Conservation (phyloP, 2,329 filamentous ascomycete species). For the Tolypocladium cylindrosporum region DNA sequence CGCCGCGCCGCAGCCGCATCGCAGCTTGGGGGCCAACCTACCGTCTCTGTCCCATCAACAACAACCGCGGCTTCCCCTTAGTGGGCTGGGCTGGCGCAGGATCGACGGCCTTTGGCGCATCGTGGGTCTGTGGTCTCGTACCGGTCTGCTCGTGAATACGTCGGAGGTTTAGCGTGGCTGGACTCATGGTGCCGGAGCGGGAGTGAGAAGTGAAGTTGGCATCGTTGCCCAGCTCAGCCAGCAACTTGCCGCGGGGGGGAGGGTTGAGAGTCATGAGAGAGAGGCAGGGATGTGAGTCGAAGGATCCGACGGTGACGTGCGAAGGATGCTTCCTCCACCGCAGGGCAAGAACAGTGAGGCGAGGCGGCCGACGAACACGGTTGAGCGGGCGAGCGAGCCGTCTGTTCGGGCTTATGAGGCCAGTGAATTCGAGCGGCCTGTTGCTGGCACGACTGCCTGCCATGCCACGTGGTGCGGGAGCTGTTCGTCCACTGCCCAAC, state of each 20-base stretch:
- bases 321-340: background rate
- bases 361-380: background rate
- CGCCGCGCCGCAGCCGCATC: background rate
- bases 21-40: slow-evolving; percentile 27
- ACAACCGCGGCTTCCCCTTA: slow-evolving; percentile 69
- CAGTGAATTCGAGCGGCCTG: background rate
- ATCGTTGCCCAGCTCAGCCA: slow-evolving; percentile 13
- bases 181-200: slow-evolving; percentile 32
- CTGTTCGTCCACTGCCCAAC: background rate
- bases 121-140: slow-evolving; percentile 37
- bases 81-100: slow-evolving; percentile 33
- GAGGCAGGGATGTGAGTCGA: background rate
- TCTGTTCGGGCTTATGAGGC: background rate
- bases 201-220: slow-evolving; percentile 18
- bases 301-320: background rate
- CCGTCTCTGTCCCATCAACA: slow-evolving; percentile 95
- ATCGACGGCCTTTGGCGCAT: slow-evolving; percentile 35
- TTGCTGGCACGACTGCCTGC: background rate
- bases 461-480: background rate
- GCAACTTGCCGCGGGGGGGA: slow-evolving; percentile 14
- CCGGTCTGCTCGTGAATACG: slow-evolving; percentile 53
- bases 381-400: background rate
- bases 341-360: background rate
- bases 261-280: slow-evolving; percentile 23
- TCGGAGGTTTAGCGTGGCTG: slow-evolving; percentile 53